These are phyloP conservation scores for Phytophthora macrochlamydospora DNA, from an alignment of 352 stramenopile species.

Conservation along the genomic window DNA sequence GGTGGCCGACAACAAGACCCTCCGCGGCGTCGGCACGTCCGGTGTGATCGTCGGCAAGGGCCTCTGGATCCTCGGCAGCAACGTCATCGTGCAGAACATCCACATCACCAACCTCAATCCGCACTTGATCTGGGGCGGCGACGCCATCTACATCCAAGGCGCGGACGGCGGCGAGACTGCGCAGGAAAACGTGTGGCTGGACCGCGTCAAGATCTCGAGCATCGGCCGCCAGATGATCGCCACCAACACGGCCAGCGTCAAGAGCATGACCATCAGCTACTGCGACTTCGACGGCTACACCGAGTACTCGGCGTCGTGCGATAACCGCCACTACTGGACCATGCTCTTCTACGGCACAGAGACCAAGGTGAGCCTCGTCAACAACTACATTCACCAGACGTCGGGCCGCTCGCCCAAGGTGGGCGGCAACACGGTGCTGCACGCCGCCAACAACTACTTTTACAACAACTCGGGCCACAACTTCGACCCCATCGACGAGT, in stretches of 20 bases:
- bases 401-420: neutral
- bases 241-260: slow-evolving; percentile 1
- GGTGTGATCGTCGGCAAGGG: slow-evolving; percentile 1
- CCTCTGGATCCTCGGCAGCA: neutral
- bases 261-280: slow-evolving; percentile 5
- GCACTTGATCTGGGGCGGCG: slow-evolving; percentile 1
- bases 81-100: slow-evolving; percentile 2
- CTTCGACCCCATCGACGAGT: slow-evolving; percentile 9
- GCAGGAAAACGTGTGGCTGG: neutral
- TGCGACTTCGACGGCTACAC: neutral
- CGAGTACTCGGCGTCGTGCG: slow-evolving; percentile 1
- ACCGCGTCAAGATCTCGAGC: neutral
- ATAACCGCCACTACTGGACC: neutral
- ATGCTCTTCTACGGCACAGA: neutral
- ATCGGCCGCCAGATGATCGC: slow-evolving; percentile 3
- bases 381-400: slow-evolving; percentile 1
- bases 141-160: slow-evolving; percentile 1
- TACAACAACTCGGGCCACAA: slow-evolving; percentile 20
- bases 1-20: neutral
- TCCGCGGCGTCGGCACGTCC: neutral
- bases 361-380: slow-evolving; percentile 2
- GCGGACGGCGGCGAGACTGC: neutral
- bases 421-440: slow-evolving; percentile 8
- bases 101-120: slow-evolving; percentile 2
- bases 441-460: slow-evolving; percentile 20